A percentile compares a stretch with the other conserved stretches of the same genome.
Evolutionary conservation across 2,329 filamentous ascomycete genomes (phyloP).

Genomic region (Elsinoe arachidis): DNA sequence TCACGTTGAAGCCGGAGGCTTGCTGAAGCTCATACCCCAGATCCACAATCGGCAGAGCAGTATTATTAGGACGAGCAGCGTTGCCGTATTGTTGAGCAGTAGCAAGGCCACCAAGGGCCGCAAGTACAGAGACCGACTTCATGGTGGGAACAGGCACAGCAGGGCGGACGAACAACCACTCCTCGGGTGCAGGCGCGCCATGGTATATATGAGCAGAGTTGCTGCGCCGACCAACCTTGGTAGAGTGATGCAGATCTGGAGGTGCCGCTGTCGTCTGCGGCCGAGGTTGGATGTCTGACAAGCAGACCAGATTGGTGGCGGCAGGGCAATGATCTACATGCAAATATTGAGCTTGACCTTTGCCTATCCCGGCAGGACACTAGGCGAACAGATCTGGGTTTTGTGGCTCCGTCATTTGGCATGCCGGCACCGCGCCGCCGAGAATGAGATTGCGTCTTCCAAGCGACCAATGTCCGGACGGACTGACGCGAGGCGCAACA

Average conservation of each 20-base stretch:
- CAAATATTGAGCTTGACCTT: conserved; percentile 4
- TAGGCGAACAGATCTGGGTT: background rate
- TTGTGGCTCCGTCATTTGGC: conserved; percentile 3
- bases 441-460: conserved; percentile 5
- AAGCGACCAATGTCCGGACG: background rate
- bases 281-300: background rate
- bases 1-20: conserved; percentile 36
- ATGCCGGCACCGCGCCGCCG: background rate
- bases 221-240: conserved; percentile 3
- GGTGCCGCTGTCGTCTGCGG: background rate
- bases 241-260: conserved; percentile 2
- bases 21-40: conserved; percentile 46
- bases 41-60: conserved; percentile 40
- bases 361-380: conserved; percentile 1
- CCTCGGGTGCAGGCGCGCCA: background rate
- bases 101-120: conserved; percentile 6
- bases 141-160: background rate
- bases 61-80: background rate
- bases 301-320: conserved; percentile 5
- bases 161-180: background rate
- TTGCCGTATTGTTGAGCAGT: background rate
- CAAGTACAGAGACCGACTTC: conserved; percentile 1
- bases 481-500: background rate
- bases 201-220: conserved; percentile 5
- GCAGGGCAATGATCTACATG: conserved; percentile 9